phyloP scores from a whole-genome alignment of 2,329 filamentous ascomycete species.

The Ophiostoma perfectum region DNA sequence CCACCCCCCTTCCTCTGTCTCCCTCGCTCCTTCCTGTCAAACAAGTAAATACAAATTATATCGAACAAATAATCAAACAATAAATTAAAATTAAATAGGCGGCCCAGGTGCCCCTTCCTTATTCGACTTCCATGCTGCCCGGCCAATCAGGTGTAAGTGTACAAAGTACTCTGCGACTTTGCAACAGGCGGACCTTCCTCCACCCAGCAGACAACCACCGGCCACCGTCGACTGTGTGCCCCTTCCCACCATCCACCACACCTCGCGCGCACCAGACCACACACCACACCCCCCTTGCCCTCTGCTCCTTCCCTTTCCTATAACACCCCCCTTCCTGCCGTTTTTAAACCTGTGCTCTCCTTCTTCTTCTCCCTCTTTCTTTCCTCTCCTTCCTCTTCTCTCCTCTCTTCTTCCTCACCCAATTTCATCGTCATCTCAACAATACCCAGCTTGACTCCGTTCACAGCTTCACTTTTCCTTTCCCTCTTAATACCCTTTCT shows the following conservation, averaged over 20 bases:
- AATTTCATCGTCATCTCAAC: slow-evolving; percentile 13
- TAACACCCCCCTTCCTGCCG: slow-evolving; percentile 23
- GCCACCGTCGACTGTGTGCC: slow-evolving; percentile 19
- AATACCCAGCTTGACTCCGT: slow-evolving; percentile 31
- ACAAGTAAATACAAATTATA: not conserved
- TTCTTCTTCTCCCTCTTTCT: slow-evolving; percentile 24
- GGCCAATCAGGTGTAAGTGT: slow-evolving; percentile 24
- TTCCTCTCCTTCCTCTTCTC: slow-evolving; percentile 21
- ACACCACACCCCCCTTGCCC: slow-evolving; percentile 13
- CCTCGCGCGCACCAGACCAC: not conserved
- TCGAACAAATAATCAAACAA: not conserved
- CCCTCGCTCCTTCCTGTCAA: slow-evolving; percentile 7
- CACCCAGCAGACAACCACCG: slow-evolving; percentile 18
- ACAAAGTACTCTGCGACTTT: slow-evolving; percentile 19
- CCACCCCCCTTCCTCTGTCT: slow-evolving; percentile 5
- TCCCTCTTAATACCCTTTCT: slow-evolving; percentile 26
- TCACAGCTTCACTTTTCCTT: slow-evolving; percentile 24
- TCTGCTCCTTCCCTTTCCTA: slow-evolving; percentile 26
- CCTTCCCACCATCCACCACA: slow-evolving; percentile 10
- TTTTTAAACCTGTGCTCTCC: slow-evolving; percentile 24
- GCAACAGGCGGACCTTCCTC: slow-evolving; percentile 20
- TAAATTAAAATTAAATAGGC: slow-evolving; percentile 3
- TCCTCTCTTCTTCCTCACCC: slow-evolving; percentile 22
- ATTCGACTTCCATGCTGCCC: slow-evolving; percentile 14
- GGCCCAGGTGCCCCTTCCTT: slow-evolving; percentile 19